Percentiles rank a stretch among this genome's conserved stretches.
These are phyloP conservation scores for Phytophthora constricta DNA, from an alignment of 352 stramenopile species.

Conservation along the genomic window DNA sequence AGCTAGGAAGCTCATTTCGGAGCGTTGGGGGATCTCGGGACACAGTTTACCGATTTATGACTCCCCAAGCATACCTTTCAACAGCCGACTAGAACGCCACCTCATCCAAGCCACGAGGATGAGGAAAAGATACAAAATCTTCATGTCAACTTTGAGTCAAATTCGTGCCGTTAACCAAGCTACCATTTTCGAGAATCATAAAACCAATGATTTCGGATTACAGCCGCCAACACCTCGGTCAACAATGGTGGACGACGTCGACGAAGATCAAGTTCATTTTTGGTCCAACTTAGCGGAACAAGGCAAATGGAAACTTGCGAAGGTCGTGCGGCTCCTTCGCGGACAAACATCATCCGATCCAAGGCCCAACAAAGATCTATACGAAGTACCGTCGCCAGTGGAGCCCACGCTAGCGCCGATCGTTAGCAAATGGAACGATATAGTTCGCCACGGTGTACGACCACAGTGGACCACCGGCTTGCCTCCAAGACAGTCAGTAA, in stretches of 20 bases:
- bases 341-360: conserved; percentile 9
- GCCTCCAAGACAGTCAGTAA: neutral
- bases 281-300: neutral
- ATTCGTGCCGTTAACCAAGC: conserved; percentile 10
- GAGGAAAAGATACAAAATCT: neutral
- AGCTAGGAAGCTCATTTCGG: conserved; percentile 1
- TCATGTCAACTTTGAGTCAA: conserved; percentile 13
- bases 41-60: conserved; percentile 15
- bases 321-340: neutral
- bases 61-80: neutral
- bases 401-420: neutral
- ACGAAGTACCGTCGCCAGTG: neutral
- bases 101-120: neutral
- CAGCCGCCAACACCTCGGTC: neutral
- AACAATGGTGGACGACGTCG: neutral
- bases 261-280: conserved; percentile 3
- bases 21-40: conserved; percentile 3
- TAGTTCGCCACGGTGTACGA: conserved; percentile 6
- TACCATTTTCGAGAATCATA: conserved; percentile 1
- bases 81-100: neutral
- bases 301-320: neutral
- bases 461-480: neutral
- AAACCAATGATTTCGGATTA: neutral
- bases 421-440: conserved; percentile 10
- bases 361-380: conserved; percentile 18